Evolutionary conservation across 306 rosid species (phyloP).

Genomic region (Malus fusca): DNA sequence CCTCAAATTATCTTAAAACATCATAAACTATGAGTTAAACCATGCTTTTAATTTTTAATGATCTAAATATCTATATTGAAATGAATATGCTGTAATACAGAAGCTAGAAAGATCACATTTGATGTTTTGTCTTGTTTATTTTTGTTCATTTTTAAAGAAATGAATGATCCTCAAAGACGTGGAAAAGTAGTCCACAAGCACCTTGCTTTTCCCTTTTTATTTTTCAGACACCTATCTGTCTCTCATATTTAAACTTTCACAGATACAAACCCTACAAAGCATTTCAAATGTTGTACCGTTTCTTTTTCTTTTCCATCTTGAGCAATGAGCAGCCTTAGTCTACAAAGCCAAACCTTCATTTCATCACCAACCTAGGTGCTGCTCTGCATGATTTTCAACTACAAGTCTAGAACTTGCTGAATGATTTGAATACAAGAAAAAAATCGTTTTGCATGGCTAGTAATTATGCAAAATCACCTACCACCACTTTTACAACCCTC

Average conservation of each 20-base stretch:
- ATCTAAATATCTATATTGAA: background rate
- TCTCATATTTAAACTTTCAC: conserved; percentile 21
- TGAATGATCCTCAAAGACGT: conserved; percentile 14
- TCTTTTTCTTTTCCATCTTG: conserved; percentile 8
- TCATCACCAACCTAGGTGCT: background rate
- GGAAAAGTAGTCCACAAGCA: conserved; percentile 33
- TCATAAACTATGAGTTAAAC: background rate
- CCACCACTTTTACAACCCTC: conserved; percentile 17
- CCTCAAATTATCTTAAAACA: background rate
- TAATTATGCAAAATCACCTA: conserved; percentile 29
- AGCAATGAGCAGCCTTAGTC: conserved; percentile 7
- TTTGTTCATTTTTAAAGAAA: background rate
- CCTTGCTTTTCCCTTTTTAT: conserved; percentile 32
- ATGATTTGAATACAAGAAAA: conserved; percentile 16
- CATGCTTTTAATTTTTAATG: background rate
- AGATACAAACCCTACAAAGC: conserved; percentile 24
- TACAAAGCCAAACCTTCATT: conserved; percentile 3
- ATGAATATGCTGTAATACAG: background rate
- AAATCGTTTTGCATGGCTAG: conserved; percentile 50
- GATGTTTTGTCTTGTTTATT: background rate
- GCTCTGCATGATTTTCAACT: conserved; percentile 1
- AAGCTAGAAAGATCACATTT: background rate
- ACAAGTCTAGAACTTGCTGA: conserved; percentile 9
- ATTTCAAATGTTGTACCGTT: conserved; percentile 15
- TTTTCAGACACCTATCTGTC: background rate